Base-by-base conservation (phyloP, 2,329 filamentous ascomycete species). In the Fusarium proliferatum region DNA sequence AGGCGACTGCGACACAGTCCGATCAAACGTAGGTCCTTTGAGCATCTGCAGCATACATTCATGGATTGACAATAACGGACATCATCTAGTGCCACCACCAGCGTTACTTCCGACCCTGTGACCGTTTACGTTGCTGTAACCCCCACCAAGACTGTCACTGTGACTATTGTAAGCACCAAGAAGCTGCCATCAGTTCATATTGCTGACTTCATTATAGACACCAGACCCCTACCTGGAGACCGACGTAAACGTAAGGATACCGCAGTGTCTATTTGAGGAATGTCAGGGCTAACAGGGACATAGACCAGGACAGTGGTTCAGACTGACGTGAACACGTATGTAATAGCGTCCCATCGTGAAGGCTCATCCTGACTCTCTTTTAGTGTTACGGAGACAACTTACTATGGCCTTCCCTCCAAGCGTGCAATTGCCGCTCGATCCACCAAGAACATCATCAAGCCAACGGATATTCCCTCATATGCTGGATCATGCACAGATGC, bases 341-440 rank as follows among this genome's bases (percentile, higher is more conserved):
- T 49, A 33, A 2, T 15, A 0, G 0, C 19, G 10, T 42, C 3
- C 2, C 0, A 33, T 23, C 0, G 2, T 16, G 9, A 15, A 33
- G 5, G 11, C 1, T 0, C 12, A 34, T 23, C 4, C 53, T 38
- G 1, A 28, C 41, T 3, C 5, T 39, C 4, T 2, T 9, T 16
- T 9, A 60, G 41, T 5, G 12, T 30, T 0, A 60, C 51, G 10
- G 9, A 48, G 15, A 63, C 53, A 36, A 30, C 33, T 3, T 41
- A 63, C 16, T 63, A 21, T 6, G 45, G 53, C 11, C 45, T 48
- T 3, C 17, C 38, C 1, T 23, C n/a, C 2, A 63, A 26, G 13
- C 53, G 53, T 3, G 53, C 26, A 5, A 26, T 63, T 7, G 34
- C 6, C 5, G 52, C 1, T 7, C 30, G 33, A n/a, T 13, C 23